Base-by-base conservation (phyloP, 2,329 filamentous ascomycete species). In the Neopestalotiopsis sp. region DNA sequence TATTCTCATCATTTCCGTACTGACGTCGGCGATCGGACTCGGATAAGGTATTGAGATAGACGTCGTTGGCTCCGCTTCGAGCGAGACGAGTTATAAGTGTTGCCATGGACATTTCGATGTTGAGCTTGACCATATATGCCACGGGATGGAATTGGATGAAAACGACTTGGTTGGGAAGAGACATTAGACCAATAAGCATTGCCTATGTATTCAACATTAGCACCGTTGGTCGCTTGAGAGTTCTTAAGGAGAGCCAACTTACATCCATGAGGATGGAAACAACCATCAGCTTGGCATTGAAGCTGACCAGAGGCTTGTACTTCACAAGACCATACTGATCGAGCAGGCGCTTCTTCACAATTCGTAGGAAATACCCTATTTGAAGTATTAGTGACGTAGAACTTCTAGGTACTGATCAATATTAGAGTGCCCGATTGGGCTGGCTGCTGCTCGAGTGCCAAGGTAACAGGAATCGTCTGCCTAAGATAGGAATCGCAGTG, bases 51-150 rank as follows among this genome's bases (percentile, higher is more conserved):
- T 63, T 63, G 24, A 67, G 45, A 38, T 67, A 28, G 32, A 59
- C 68, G 42, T 52, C 66, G 40, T 32, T 60, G 62, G 17, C 17
- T 5, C 52, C 57, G 59, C 20, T 60, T 6, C 60, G 66, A 2
- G 68, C 68, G 20, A 69, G 66, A 20, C 62, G 66, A 24, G 75
- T 81, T 69, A 86, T 84, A 24, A 87, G 80, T 67, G 84, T 82
- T 69, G 85, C 84, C 81, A 87, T 84, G 66, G 81, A 83, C 80
- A 86, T 84, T 72, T 86, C 84, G 73, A 87, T 85, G 71, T 85
- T 80, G 30, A 86, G 78, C 71, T 86, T 86, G 69, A 84, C 69
- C 28, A 84, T 76, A 72, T 84, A 86, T 5, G 81, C 70, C 42
- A 71, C 57, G 7, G 70, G 65, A 68, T 85, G 83, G 71, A 85